Evolutionary conservation across 75 land plant species (phyloP), one percentile per base, ranked within the genome.

Genomic region (Pinus tabuliformis): DNA sequence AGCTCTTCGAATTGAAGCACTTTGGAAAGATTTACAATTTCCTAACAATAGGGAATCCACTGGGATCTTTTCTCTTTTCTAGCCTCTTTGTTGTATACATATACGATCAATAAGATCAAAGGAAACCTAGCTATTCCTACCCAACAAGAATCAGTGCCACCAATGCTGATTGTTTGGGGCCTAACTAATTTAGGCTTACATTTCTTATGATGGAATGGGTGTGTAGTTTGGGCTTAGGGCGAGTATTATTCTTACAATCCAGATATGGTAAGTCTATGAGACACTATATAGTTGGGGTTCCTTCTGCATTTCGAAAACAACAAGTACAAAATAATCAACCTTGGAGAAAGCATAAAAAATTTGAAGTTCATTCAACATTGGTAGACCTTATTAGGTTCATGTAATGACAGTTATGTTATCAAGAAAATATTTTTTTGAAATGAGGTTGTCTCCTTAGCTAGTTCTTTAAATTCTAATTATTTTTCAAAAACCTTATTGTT

Each of bases 61-160:
- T 86, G 22, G 88, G 79, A 14, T 83, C 82, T 45, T 73, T 83
- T 60, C 63, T 86, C 45, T 86, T 86, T 86, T 86, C 82, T 3
- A 82, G 79, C 42, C 52, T 82, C 58, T 76, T 86, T 11, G 86
- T 86, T 18, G 88, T 85, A 20, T 79, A 49, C 65, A 26, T 86
- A 62, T 86, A 86, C 57, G 86, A 86, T 73, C 12, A 24, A 22
- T 85, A 86, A 68, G 81, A 78, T 16, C 33, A 54, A 7, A 49
- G 20, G 42, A 30, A 77, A n/a, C 18, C 57, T 74, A 1, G 36
- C 3, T 11, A 33, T n/a, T 18, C 78, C 58, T 56, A 58, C 0
- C 28, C 21, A 17, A 15, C 72, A 70, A 28, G 28, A 5, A 11
- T 66, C 5, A 18, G 45, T 39, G 5, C 45, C 45, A 1, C 1